phyloP scores from a whole-genome alignment of 192 early-diverging fungal genomes.

The Podila verticillata region DNA sequence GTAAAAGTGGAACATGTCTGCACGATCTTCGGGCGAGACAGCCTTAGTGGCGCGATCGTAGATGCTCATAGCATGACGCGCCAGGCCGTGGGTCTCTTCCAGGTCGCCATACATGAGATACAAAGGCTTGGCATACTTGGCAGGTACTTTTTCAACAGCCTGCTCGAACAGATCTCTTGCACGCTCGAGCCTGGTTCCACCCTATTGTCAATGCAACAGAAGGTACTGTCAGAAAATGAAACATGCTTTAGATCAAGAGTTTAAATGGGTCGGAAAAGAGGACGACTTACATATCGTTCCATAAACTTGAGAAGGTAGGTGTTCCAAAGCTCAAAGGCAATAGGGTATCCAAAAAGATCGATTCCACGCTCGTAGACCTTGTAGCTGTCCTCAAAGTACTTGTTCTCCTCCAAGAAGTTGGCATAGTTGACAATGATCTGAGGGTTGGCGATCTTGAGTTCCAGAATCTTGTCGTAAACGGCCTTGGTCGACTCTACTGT shows the following conservation, averaged over 20 bases:
- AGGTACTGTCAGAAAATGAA: background rate
- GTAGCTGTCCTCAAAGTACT: constrained; percentile 95
- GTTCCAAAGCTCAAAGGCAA: constrained; percentile 98
- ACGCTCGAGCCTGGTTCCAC: constrained; percentile 88
- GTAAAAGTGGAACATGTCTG: constrained; percentile 89
- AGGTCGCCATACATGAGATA: constrained; percentile 92
- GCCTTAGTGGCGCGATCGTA: constrained; percentile 91
- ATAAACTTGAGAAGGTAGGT: constrained; percentile 91
- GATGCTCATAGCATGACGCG: constrained; percentile 91
- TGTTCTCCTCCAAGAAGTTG: constrained; percentile 85
- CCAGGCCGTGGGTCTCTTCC: constrained; percentile 92
- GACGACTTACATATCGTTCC: constrained; percentile 72
- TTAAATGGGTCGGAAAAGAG: background rate
- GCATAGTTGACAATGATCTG: constrained; percentile 98
- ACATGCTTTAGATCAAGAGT: background rate
- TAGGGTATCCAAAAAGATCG: constrained; percentile 94
- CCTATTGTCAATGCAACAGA: constrained; percentile 43
- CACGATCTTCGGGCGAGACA: constrained; percentile 78
- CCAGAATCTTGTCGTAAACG: constrained; percentile 93
- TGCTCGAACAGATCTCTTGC: constrained; percentile 96
- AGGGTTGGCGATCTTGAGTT: constrained; percentile 93
- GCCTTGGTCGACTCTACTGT: constrained; percentile 80
- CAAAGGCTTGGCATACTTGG: constrained; percentile 85
- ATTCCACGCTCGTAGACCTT: constrained; percentile 97
- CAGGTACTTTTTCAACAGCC: constrained; percentile 85